Percentiles rank a stretch among this genome's conserved stretches.
These are phyloP conservation scores for Aegilops umbellulata DNA, from an alignment of 176 grass and related monocot genomes.

Conservation along the genomic window DNA sequence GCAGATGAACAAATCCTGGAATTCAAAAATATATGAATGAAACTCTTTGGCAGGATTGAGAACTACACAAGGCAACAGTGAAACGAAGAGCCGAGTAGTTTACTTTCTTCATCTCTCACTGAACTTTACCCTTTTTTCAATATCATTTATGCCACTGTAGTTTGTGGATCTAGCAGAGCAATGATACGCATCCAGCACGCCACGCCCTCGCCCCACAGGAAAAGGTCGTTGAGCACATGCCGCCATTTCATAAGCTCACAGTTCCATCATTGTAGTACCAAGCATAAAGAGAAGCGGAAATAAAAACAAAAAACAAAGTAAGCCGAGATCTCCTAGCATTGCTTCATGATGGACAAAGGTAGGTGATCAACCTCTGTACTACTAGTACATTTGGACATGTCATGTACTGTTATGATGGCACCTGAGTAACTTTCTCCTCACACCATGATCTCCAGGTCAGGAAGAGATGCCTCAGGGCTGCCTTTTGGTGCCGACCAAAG, in stretches of 20 bases:
- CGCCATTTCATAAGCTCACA: conserved; percentile 10
- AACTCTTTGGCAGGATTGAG: not conserved
- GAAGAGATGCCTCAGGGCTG: not conserved
- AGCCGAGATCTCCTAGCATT: not conserved
- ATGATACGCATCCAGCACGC: conserved; percentile 1
- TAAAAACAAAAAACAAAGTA: not conserved
- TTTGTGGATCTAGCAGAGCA: not conserved
- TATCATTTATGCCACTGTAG: not conserved
- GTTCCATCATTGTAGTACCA: conserved; percentile 1
- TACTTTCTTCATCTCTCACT: not conserved
- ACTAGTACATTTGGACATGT: not conserved
- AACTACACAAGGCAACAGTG: not conserved
- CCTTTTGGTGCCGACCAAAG: conserved; percentile 13
- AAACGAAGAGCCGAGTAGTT: not conserved
- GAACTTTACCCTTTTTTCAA: not conserved
- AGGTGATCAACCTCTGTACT: not conserved
- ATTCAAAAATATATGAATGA: not conserved
- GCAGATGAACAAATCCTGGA: not conserved
- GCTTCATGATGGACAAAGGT: not conserved
- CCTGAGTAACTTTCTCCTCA: not conserved
- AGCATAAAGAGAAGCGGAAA: no score
- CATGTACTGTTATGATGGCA: not conserved
- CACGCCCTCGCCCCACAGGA: not conserved
- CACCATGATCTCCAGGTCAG: not conserved
- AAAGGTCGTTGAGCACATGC: conserved; percentile 12